Base-by-base conservation (phyloP, 2,329 filamentous ascomycete genomes). In the Fusarium austroafricanum region DNA sequence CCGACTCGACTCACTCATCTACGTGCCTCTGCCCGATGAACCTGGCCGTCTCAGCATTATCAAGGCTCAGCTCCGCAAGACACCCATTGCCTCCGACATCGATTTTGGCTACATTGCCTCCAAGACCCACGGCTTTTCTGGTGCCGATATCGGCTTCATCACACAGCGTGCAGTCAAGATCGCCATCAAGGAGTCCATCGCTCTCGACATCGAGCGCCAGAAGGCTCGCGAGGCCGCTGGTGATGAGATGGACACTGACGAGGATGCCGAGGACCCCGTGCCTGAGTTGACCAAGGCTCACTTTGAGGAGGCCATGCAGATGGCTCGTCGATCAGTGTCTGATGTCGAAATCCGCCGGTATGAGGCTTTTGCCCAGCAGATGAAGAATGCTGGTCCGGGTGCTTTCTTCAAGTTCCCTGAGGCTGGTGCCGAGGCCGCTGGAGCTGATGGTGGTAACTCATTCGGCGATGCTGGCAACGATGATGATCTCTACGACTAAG, bases 91-190 rank as follows among this genome's bases (percentile, higher is more conserved):
- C 31, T 78, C 83, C 21, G 96, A 99, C 76, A 90, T 99, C 76
- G 90, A 99, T 79, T 85, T 99, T 50, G 83, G 90, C 64, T 98
- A 89, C 86, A 98, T 99, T 78, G 95, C 96, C 55, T 91, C 90
- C 83, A 96, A 97, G 87, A 99, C 96, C 8, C 94, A 99, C 83
- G 96, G 96, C 68, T 99, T 98, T 89, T 98, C 96, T 58, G 96
- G 96, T 94, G 96, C 96, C 77, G 96, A 99, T 92, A 88, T 99
- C 79, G 96, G 96, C 68, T 99, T 98, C 85, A 94, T 99, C 79
- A 97, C 96, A 23, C 96, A 99, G 85, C 94, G 96, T 80, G 96
- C 96, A 54, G 96, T 97, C 86, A 99, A 99, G 90, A 90, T 98
- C 77, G 96, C 96, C 74, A 99, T 99, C 85, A 99, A 99, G 88